Percentiles rank a stretch among this genome's conserved stretches.
Evolutionary conservation across 495 filamentous ascomycete species (phyloP).

Genomic region (Hypoxylon fragiforme): DNA sequence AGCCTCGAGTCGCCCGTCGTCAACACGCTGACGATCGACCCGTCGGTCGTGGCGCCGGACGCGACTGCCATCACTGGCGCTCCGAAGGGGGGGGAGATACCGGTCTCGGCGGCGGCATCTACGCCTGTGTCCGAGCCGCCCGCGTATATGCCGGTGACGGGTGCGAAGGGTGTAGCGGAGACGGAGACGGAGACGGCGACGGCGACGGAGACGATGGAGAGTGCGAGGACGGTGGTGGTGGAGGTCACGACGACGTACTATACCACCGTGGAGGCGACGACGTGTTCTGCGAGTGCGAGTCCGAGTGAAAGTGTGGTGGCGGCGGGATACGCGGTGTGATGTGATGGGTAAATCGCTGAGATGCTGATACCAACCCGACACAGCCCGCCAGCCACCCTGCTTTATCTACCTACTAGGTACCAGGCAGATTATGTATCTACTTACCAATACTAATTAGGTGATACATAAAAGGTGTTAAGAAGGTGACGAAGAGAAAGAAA

Average conservation of each 20-base stretch:
- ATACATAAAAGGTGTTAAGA: no score
- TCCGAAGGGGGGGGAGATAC: no score
- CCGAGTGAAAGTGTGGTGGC: not conserved
- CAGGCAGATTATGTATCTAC: no score
- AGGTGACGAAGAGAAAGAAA: no score
- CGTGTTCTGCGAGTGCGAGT: not conserved
- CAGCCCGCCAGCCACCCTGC: no score
- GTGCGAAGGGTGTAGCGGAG: no score
- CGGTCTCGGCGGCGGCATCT: no score
- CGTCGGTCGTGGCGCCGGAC: conserved; percentile 10
- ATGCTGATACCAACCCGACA: no score
- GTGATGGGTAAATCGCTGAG: not conserved
- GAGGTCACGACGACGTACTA: not conserved
- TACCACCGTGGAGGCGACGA: not conserved
- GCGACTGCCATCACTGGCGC: conserved; percentile 12
- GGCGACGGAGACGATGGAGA: not conserved
- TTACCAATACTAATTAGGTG: no score
- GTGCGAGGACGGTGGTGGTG: not conserved
- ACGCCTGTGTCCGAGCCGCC: no score
- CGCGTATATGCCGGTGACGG: no score
- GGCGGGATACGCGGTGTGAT: not conserved
- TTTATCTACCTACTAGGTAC: no score
- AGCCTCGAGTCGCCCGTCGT: conserved; percentile 11
- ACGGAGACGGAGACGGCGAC: not conserved
- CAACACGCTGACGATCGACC: conserved; percentile 15